Conservation (phyloP, 169 alveolate genomes). For the Eimeria tenella region DNA sequence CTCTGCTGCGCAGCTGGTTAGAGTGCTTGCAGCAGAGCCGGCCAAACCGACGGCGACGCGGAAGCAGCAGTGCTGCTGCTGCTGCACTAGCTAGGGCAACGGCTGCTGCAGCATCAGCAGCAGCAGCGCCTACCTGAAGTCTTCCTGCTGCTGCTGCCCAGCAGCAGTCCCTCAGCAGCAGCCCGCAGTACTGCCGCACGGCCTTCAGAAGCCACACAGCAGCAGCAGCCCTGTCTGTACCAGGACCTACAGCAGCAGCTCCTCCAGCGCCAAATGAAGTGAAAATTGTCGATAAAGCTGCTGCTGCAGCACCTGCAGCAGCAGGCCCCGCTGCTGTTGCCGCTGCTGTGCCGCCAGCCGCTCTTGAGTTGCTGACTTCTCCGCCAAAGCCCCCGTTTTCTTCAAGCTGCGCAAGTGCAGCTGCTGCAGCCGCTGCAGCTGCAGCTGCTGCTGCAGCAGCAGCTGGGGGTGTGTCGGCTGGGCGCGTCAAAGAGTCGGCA, state of each 20-base stretch:
- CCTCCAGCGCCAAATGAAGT: background rate
- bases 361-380: background rate
- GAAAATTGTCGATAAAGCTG: background rate
- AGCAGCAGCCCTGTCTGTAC: slow-evolving; percentile 6
- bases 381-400: background rate
- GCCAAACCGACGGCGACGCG: background rate
- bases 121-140: background rate
- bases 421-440: background rate
- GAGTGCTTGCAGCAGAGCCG: background rate
- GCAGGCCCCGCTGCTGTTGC: background rate
- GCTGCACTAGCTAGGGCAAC: background rate
- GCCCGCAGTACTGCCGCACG: slow-evolving; percentile 13
- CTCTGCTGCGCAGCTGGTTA: no score
- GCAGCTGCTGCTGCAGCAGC: background rate
- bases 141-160: background rate
- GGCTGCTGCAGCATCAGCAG: slow-evolving; percentile 25
- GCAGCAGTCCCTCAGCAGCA: slow-evolving; percentile 8
- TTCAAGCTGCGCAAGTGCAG: background rate
- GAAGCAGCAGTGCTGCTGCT: background rate
- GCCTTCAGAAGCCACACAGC: background rate
- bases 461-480: background rate
- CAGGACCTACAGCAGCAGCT: background rate
- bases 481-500: slow-evolving; percentile 17
- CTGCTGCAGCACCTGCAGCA: background rate
- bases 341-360: background rate